Conservation (phyloP, 352 stramenopile genomes). For the Globisporangium acanthophoron region DNA sequence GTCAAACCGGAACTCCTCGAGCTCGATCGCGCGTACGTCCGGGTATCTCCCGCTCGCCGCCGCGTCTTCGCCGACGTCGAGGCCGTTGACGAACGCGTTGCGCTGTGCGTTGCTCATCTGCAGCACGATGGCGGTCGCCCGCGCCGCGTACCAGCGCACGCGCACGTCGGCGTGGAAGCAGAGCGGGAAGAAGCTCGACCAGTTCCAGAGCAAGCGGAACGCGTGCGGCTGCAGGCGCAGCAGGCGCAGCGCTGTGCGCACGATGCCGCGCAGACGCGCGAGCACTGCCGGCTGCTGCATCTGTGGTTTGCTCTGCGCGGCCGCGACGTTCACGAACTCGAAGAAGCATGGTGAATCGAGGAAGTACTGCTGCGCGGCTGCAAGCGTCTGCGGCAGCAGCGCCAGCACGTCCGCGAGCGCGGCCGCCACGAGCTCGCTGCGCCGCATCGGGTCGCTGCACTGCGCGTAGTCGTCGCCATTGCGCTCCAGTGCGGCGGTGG, state of each 20-base stretch:
- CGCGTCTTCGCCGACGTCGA: constrained; percentile 40
- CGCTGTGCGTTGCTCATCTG: constrained; percentile 65
- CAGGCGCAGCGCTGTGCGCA: constrained; percentile 53
- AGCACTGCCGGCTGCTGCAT: constrained; percentile 17
- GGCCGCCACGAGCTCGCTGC: constrained; percentile 41
- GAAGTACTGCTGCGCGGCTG: constrained; percentile 61
- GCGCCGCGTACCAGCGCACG: constrained; percentile 60
- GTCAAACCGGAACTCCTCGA: constrained; percentile 48
- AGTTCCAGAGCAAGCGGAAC: constrained; percentile 70
- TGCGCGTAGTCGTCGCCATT: constrained; percentile 7
- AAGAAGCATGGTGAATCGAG: constrained; percentile 71
- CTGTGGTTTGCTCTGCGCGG: constrained; percentile 29
- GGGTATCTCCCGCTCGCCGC: constrained; percentile 30
- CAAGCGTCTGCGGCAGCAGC: constrained; percentile 48
- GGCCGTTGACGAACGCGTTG: constrained; percentile 52
- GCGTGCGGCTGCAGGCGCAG: constrained; percentile 45
- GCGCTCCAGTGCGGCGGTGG: background rate
- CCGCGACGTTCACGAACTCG: constrained; percentile 47
- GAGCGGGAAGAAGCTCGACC: constrained; percentile 73
- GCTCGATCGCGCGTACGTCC: constrained; percentile 44
- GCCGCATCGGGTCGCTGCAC: constrained; percentile 45
- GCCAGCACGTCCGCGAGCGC: constrained; percentile 52
- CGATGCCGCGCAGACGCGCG: constrained; percentile 45
- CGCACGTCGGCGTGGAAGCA: constrained; percentile 58
- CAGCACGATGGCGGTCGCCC: constrained; percentile 51